Percentiles rank a stretch among this genome's conserved stretches.
These are phyloP conservation scores for Entophlyctis helioformis DNA, from an alignment of 192 early-diverging fungal species.

Conservation along the genomic window DNA sequence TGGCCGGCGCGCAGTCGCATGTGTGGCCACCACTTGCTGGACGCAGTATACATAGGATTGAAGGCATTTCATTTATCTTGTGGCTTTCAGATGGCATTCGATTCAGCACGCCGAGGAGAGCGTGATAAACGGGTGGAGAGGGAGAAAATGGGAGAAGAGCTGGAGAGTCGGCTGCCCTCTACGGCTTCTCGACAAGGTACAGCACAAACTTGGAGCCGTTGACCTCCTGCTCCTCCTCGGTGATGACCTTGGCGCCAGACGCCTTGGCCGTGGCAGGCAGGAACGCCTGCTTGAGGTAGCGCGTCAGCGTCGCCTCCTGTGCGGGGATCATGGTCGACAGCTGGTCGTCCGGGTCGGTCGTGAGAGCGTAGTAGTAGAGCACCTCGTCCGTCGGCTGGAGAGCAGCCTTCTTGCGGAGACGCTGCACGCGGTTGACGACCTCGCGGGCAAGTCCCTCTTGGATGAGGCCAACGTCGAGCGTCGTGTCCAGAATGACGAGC, in stretches of 20 bases:
- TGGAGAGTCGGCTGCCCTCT: too few relatives aligned
- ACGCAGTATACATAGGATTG: too few relatives aligned
- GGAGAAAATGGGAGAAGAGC: too few relatives aligned
- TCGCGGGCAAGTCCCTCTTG: constrained; percentile 89
- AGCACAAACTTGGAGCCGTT: constrained; percentile 70
- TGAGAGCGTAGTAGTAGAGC: constrained; percentile 68
- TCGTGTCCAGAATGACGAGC: constrained; percentile 77
- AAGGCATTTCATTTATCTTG: too few relatives aligned
- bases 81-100: too few relatives aligned
- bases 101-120: too few relatives aligned
- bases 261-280: constrained; percentile 16
- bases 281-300: constrained; percentile 62
- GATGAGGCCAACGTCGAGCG: constrained; percentile 67
- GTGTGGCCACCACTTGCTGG: too few relatives aligned
- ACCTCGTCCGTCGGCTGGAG: constrained; percentile 83
- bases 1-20: too few relatives aligned
- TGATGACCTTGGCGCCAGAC: constrained; percentile 33
- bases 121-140: too few relatives aligned
- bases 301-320: constrained; percentile 62
- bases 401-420: constrained; percentile 86
- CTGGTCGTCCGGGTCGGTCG: constrained; percentile 51
- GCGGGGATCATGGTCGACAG: constrained; percentile 57
- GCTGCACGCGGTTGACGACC: constrained; percentile 93
- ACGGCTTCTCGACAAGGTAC: too few relatives aligned
- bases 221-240: constrained; percentile 80